Percentiles rank a stretch among this genome's conserved stretches.
Evolutionary conservation across 2,329 filamentous ascomycete species (phyloP).

Genomic region (Westerdykella ornata): DNA sequence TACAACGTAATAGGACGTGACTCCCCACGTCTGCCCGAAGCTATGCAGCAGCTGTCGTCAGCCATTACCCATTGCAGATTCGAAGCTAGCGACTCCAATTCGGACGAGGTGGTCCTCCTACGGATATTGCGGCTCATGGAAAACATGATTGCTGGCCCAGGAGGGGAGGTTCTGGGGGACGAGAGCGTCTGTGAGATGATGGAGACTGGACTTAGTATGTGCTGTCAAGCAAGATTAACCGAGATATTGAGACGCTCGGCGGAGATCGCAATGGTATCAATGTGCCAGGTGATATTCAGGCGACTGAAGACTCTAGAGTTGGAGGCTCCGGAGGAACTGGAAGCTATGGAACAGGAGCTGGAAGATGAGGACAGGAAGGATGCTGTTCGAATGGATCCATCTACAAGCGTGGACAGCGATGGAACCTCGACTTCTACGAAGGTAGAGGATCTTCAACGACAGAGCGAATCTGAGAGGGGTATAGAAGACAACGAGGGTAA

Average conservation of each 20-base stretch:
- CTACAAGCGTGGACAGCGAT: constrained; percentile 58
- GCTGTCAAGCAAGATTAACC: constrained; percentile 85
- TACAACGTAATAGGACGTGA: constrained; percentile 82
- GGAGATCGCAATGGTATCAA: constrained; percentile 95
- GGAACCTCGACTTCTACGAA: constrained; percentile 20
- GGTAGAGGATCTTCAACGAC: constrained; percentile 32
- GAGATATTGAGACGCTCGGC: constrained; percentile 85
- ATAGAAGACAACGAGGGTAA: constrained; percentile 34
- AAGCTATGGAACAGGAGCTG: constrained; percentile 58
- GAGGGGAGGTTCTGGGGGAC: constrained; percentile 88
- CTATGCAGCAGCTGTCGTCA: constrained; percentile 89
- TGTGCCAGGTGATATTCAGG: constrained; percentile 98
- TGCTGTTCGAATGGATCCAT: constrained; percentile 76
- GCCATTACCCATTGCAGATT: constrained; percentile 97
- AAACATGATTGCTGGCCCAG: constrained; percentile 90
- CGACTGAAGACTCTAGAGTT: constrained; percentile 81
- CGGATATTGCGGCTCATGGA: constrained; percentile 98
- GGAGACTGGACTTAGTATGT: constrained; percentile 95
- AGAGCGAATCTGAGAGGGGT: constrained; percentile 27
- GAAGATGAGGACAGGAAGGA: constrained; percentile 58
- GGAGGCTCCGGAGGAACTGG: constrained; percentile 61
- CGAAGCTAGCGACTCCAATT: constrained; percentile 88
- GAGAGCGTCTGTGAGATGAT: constrained; percentile 99
- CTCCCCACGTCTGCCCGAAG: constrained; percentile 81
- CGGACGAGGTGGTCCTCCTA: constrained; percentile 90